These are phyloP conservation scores for Paramecium primaurelia DNA, from an alignment of 73 alveolate genomes.

Conservation along the genomic window DNA sequence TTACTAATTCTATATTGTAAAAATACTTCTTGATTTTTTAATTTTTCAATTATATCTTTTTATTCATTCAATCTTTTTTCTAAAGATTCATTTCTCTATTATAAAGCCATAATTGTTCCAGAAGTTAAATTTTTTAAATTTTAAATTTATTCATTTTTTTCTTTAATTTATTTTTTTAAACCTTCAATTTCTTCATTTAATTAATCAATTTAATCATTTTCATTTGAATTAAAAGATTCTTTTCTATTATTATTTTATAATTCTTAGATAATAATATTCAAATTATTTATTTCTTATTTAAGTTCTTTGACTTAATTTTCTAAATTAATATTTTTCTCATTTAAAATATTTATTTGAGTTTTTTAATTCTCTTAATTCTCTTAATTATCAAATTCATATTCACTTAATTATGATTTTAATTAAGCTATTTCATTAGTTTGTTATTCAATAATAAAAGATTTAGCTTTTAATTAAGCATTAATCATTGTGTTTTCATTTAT, in stretches of 20 bases:
- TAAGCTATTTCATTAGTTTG: background rate
- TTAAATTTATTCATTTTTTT: background rate
- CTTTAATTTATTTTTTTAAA: background rate
- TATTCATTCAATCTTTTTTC: background rate
- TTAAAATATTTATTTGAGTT: background rate
- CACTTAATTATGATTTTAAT: background rate
- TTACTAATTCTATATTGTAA: background rate
- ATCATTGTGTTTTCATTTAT: background rate
- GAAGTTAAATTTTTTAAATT: background rate
- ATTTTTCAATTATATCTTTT: background rate
- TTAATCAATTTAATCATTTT: background rate
- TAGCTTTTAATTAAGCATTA: background rate
- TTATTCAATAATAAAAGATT: background rate
- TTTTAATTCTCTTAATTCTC: background rate
- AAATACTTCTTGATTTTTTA: background rate
- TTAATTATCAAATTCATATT: background rate
- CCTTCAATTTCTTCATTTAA: background rate
- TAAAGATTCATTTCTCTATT: background rate
- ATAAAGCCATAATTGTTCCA: background rate
- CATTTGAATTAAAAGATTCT: background rate
- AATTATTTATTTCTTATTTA: background rate
- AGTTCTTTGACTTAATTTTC: background rate
- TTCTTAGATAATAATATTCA: background rate
- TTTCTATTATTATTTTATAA: background rate
- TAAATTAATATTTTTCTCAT: background rate